A percentile compares a stretch with the other conserved stretches of the same genome.
Evolutionary conservation across 1,284 basidiomycete species (phyloP).

Genomic region (Sphagnurus paluster): DNA sequence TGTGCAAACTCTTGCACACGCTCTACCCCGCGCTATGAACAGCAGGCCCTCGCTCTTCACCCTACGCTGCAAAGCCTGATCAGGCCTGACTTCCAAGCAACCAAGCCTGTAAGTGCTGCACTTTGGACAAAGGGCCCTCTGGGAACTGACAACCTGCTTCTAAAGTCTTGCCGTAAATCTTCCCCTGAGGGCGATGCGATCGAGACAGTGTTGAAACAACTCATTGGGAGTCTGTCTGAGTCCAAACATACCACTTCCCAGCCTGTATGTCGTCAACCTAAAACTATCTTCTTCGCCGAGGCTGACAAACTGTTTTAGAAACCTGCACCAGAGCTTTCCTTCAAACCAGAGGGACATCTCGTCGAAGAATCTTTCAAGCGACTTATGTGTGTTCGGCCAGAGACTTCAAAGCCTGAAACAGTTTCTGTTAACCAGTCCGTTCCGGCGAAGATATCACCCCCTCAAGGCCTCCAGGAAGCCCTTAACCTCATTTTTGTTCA

Average conservation of each 20-base stretch:
- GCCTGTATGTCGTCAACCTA: conserved; percentile 1
- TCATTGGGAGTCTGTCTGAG: too few species aligned
- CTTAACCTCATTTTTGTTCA: conserved; percentile 2
- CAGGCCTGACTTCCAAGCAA: conserved; percentile 5
- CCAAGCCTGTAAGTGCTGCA: too few species aligned
- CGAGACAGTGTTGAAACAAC: too few species aligned
- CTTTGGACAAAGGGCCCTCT: too few species aligned
- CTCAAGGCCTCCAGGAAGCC: conserved; percentile 1
- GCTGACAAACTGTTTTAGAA: conserved; percentile 1
- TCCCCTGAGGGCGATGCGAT: too few species aligned
- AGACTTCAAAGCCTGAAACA: background rate
- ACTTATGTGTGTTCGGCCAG: background rate
- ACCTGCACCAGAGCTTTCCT: background rate
- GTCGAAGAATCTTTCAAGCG: background rate
- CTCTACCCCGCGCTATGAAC: background rate
- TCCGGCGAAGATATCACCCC: background rate
- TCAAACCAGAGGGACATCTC: background rate
- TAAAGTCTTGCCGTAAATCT: too few species aligned
- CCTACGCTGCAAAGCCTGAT: conserved; percentile 5
- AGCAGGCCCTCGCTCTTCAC: conserved; percentile 2
- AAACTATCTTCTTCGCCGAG: background rate
- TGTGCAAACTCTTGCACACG: background rate
- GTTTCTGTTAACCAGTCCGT: background rate
- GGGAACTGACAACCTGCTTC: too few species aligned
- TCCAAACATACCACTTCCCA: background rate